Conservation (phyloP, 768 basidiomycete genomes). For the Termitomyces sp. region DNA sequence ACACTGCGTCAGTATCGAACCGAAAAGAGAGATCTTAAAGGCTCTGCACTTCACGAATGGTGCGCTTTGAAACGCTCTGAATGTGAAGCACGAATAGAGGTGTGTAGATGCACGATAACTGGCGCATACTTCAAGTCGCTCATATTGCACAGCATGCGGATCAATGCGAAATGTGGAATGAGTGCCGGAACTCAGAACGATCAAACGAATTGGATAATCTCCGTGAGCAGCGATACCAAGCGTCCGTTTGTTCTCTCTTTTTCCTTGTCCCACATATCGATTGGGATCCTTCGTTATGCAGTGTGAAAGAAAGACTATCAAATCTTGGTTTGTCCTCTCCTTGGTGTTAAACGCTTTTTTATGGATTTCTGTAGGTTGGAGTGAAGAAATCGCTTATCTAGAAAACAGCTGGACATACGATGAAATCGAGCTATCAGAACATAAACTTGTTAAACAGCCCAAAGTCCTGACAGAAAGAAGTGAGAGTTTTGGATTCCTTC, state of each 20-base stretch:
- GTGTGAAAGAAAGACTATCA: conserved; percentile 9
- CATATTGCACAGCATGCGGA: conserved; percentile 12
- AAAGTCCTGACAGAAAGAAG: conserved; percentile 10
- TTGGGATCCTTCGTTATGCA: background rate
- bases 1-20: background rate
- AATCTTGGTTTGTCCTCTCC: conserved; percentile 1
- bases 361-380: conserved; percentile 10
- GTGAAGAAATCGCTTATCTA: conserved; percentile 12
- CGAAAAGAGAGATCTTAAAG: background rate
- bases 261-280: background rate
- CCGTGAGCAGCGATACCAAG: conserved; percentile 11
- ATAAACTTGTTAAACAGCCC: conserved; percentile 13
- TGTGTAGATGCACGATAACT: conserved; percentile 2
- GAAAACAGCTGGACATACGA: background rate
- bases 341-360: background rate
- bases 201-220: conserved; percentile 10
- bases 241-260: conserved; percentile 2
- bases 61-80: conserved; percentile 1
- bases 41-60: conserved; percentile 5
- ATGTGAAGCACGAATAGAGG: background rate
- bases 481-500: background rate
- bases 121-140: background rate
- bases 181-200: conserved; percentile 4
- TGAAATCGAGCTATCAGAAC: background rate
- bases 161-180: conserved; percentile 12